Evolutionary conservation across 2,329 filamentous ascomycete genomes (phyloP).

Genomic region (Monosporascus sp.): DNA sequence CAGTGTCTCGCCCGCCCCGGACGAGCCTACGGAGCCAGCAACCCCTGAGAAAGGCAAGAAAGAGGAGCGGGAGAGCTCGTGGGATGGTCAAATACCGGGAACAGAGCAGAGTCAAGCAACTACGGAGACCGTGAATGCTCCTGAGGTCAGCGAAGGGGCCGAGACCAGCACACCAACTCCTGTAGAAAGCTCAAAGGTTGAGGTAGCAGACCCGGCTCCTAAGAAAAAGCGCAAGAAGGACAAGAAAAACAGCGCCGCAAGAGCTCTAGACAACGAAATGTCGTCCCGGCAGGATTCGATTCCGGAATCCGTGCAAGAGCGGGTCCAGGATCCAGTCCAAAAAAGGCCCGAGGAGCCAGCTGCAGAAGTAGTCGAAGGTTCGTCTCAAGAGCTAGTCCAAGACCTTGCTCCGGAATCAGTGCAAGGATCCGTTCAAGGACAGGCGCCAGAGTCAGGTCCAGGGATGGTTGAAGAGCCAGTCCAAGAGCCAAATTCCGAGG

Average conservation of each 20-base stretch:
- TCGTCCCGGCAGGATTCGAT: neutral
- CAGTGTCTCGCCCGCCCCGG: neutral
- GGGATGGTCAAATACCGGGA: neutral
- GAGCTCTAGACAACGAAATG: conserved; percentile 5
- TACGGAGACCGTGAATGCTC: neutral
- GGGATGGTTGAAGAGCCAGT: too few species aligned
- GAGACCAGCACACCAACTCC: neutral
- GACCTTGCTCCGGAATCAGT: neutral
- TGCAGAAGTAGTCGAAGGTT: neutral
- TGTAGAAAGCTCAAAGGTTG: neutral
- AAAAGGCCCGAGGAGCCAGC: neutral
- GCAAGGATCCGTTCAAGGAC: neutral
- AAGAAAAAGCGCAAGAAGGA: conserved; percentile 31
- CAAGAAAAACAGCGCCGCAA: conserved; percentile 23
- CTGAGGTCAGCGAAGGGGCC: neutral
- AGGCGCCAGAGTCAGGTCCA: neutral
- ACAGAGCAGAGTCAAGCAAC: neutral
- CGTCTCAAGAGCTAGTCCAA: neutral
- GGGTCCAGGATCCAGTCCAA: neutral
- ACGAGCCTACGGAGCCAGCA: neutral
- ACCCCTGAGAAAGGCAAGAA: neutral
- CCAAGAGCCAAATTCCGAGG: neutral
- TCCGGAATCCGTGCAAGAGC: neutral
- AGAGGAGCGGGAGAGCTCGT: neutral
- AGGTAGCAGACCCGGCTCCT: conserved; percentile 8